Conservation (phyloP, 2,329 filamentous ascomycete genomes). For the Dryadomyces sulphureus region DNA sequence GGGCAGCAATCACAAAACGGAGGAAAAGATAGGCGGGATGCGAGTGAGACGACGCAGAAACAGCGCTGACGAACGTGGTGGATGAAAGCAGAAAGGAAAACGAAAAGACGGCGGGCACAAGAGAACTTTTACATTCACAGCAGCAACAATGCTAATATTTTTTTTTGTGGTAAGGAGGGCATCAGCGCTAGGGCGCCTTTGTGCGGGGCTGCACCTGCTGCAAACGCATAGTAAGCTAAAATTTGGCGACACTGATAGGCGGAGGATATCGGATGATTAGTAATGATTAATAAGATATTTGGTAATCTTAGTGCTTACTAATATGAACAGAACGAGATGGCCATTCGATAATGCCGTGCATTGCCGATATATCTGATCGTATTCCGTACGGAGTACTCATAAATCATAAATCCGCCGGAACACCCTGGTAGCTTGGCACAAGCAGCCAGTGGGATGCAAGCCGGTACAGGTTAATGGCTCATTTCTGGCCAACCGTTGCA, state of each 20-base stretch:
- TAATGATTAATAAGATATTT: too few species aligned
- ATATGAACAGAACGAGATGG: too few species aligned
- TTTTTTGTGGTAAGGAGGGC: slow-evolving; percentile 10
- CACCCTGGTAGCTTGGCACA: too few species aligned
- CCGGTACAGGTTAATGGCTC: background rate
- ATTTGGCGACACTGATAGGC: slow-evolving; percentile 3
- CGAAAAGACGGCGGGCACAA: background rate
- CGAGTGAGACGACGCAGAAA: background rate
- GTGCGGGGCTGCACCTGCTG: slow-evolving; percentile 8
- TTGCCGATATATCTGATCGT: too few species aligned
- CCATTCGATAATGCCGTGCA: too few species aligned
- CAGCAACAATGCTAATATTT: slow-evolving; percentile 8
- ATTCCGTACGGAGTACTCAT: too few species aligned
- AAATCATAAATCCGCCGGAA: too few species aligned
- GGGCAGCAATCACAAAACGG: background rate
- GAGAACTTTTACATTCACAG: too few species aligned
- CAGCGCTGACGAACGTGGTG: background rate
- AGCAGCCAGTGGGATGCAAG: background rate
- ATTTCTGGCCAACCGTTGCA: background rate
- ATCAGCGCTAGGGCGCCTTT: slow-evolving; percentile 9
- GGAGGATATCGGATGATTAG: too few species aligned
- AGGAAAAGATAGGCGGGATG: background rate
- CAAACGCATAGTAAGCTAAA: background rate
- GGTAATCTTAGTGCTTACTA: too few species aligned
- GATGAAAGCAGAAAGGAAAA: background rate